Conservation (phyloP, 2,329 filamentous ascomycete species). For the Canariomyces notabilis region DNA sequence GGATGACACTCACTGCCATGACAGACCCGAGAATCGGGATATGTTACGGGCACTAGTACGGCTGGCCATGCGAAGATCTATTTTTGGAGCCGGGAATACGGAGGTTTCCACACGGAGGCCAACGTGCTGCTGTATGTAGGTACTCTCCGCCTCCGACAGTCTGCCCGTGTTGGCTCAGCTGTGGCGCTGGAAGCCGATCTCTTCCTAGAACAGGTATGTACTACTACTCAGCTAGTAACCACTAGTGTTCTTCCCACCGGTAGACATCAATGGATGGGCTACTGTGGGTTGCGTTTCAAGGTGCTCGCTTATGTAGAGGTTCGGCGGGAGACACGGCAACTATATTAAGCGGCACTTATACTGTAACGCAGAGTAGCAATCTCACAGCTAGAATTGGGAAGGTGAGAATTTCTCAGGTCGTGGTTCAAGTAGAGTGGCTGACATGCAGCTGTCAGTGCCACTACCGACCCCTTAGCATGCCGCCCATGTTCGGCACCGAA, state of each 20-base stretch:
- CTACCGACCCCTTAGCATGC: neutral
- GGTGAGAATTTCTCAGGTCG: constrained; percentile 3
- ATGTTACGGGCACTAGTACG: constrained; percentile 6
- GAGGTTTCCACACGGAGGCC: neutral
- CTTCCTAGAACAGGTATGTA: too few relatives aligned
- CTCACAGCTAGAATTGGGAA: constrained; percentile 11
- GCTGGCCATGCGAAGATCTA: too few relatives aligned
- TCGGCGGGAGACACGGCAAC: constrained; percentile 9
- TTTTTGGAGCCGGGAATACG: constrained; percentile 11
- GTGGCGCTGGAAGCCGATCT: neutral
- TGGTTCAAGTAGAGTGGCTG: constrained; percentile 2
- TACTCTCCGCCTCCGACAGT: too few relatives aligned
- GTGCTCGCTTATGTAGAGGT: constrained; percentile 9
- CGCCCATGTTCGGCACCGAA: constrained; percentile 9
- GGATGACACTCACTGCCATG: neutral
- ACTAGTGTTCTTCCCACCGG: neutral
- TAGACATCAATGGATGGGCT: neutral
- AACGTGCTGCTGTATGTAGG: too few relatives aligned
- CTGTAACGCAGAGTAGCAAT: constrained; percentile 12
- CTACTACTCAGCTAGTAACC: too few relatives aligned
- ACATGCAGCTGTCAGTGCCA: neutral
- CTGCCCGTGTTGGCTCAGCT: neutral
- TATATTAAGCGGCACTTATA: constrained; percentile 11
- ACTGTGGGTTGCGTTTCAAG: constrained; percentile 10
- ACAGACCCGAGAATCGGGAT: constrained; percentile 9